Evolutionary conservation across 257 asterid genomes (phyloP), one percentile per base, ranked within the genome.

Genomic region (Forsythia viridissima): DNA sequence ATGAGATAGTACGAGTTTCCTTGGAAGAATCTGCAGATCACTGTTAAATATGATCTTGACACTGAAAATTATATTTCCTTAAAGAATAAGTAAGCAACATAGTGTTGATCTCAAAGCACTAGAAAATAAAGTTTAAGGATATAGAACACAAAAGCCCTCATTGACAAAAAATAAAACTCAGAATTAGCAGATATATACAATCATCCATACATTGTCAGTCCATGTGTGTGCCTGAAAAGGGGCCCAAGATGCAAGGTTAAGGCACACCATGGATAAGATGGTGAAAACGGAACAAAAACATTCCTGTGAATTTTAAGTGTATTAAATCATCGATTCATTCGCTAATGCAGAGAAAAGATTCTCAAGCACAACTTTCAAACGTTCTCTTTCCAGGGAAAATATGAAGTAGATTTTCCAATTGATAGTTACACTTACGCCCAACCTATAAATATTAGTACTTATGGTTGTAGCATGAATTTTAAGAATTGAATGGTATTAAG

Each of bases 1-100:
- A 39, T 70, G 16, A 76, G 44, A 65, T 5, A 13, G 34, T 61
- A 42, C 10, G 11, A 21, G 51, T n/a, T 11, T 77, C 74, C 46
- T 36, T 4, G 7, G 55, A 48, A 39, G 67, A 6, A 52, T 44
- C 76, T 63, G 8, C 57, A 78, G 52, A 52, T 46, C 48, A 70
- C 36, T 55, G 82, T 77, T 76, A 65, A 74, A 44, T 48, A 67
- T 66, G 74, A 48, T 74, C 39, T 52, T 43, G 4, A 37, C 34
- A 18, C 52, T 20, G 37, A 24, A 78, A 74, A 57, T 36, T 63
- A 51, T 48, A 43, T 57, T 40, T 38, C 52, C 43, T 67, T 41
- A 63, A 48, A 71, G 43, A 70, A n/a, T 16, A 72, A 69, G 66
- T 70, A 75, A 24, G 40, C 46, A 74, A 52, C 24, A 51, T 16